phyloP scores from a whole-genome alignment of 495 filamentous ascomycete genomes.

The Penicillium pulvis region DNA sequence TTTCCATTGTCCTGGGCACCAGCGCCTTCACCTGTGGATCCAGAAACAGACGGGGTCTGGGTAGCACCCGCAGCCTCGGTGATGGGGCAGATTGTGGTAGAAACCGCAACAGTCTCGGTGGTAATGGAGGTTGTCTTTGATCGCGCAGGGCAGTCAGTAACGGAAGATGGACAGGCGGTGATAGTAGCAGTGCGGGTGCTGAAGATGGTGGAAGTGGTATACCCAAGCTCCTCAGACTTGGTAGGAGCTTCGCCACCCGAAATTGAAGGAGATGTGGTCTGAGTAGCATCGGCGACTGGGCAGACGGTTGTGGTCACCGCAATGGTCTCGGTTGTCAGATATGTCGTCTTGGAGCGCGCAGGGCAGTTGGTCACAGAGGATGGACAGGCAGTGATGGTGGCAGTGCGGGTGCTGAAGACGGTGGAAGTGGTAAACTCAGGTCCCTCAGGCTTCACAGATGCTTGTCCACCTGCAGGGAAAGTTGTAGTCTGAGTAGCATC shows the following conservation, averaged over 20 bases:
- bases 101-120: background rate
- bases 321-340: constrained; percentile 19
- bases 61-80: constrained; percentile 9
- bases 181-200: constrained; percentile 10
- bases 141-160: constrained; percentile 6
- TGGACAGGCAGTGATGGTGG: constrained; percentile 24
- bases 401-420: constrained; percentile 17
- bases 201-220: constrained; percentile 3
- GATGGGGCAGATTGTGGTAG: background rate
- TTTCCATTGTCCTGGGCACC: background rate
- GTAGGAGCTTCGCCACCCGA: background rate
- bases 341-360: constrained; percentile 10
- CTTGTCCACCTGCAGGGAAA: background rate
- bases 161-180: background rate
- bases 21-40: background rate
- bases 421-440: constrained; percentile 16
- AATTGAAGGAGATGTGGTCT: background rate
- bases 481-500: background rate
- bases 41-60: background rate
- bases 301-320: constrained; percentile 21
- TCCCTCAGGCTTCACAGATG: background rate
- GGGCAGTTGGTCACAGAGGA: constrained; percentile 20
- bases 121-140: background rate
- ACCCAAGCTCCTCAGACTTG: background rate
- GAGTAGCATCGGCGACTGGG: constrained; percentile 6